Evolutionary conservation across 2,329 filamentous ascomycete genomes (phyloP).

Genomic region (Neonectria neomacrospora): DNA sequence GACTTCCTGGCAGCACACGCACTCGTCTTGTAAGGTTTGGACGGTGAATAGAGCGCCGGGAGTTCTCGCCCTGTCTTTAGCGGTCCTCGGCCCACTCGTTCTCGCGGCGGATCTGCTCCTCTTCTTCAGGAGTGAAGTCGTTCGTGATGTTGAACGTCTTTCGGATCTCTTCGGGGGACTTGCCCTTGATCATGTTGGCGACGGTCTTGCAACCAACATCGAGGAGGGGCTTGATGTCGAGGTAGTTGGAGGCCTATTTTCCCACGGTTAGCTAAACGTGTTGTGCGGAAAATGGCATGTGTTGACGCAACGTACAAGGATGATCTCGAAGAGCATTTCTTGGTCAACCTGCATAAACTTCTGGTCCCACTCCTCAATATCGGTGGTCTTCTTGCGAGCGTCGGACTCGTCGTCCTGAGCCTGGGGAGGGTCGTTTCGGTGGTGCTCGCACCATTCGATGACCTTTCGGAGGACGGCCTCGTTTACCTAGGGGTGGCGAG

Average conservation of each 20-base stretch:
- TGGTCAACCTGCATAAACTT: conserved; percentile 99
- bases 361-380: conserved; percentile 99
- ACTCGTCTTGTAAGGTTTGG: background rate
- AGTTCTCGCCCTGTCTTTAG: conserved; percentile 52
- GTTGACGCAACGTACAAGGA: conserved; percentile 73
- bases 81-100: conserved; percentile 93
- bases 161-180: conserved; percentile 97
- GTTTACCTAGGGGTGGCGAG: conserved; percentile 71
- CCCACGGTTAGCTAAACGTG: conserved; percentile 36
- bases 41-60: conserved; percentile 3
- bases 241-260: conserved; percentile 89
- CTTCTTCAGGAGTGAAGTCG: conserved; percentile 98
- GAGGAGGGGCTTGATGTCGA: conserved; percentile 97
- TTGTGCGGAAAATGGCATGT: background rate
- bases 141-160: conserved; percentile 99
- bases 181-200: conserved; percentile 99
- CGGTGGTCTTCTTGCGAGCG: conserved; percentile 96
- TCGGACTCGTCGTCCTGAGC: conserved; percentile 90
- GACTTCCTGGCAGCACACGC: background rate
- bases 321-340: conserved; percentile 99
- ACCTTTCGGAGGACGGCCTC: conserved; percentile 95
- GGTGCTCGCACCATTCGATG: conserved; percentile 97
- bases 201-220: conserved; percentile 99
- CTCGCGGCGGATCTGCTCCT: conserved; percentile 94
- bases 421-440: conserved; percentile 87